Evolutionary conservation across 129 eudicot species (phyloP).

Genomic region (Centrapalus pauciflorus): DNA sequence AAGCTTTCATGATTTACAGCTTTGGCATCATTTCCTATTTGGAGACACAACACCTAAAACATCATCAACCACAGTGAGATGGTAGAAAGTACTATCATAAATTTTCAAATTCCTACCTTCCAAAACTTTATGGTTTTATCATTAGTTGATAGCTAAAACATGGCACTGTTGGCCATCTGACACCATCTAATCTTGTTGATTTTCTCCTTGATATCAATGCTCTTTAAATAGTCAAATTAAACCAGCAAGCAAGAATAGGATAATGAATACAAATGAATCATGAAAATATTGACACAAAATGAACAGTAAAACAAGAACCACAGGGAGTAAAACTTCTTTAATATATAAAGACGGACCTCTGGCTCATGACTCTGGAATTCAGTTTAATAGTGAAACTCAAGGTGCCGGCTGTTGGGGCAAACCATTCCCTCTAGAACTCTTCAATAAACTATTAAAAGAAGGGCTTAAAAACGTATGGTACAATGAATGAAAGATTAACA

Average conservation of each 20-base stretch:
- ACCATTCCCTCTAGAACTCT: constrained; percentile 74
- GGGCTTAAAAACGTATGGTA: not conserved
- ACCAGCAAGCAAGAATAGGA: constrained; percentile 18
- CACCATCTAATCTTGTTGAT: constrained; percentile 97
- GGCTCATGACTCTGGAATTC: constrained; percentile 99
- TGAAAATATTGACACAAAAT: not conserved
- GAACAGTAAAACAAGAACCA: not conserved
- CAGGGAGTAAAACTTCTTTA: not conserved
- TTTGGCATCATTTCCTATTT: not conserved
- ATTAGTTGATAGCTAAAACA: constrained; percentile 90
- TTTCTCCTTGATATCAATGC: constrained; percentile 96
- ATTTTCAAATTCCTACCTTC: constrained; percentile 51
- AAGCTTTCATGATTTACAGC: not conserved
- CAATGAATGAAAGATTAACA: too few relatives aligned
- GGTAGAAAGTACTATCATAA: constrained; percentile 1
- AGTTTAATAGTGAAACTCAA: constrained; percentile 88
- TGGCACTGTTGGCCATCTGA: constrained; percentile 69
- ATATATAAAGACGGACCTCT: constrained; percentile 47
- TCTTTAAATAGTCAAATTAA: constrained; percentile 96
- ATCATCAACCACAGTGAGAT: not conserved
- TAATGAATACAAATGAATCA: constrained; percentile 5
- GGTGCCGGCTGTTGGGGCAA: constrained; percentile 69
- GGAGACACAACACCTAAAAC: too few relatives aligned
- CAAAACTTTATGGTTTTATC: constrained; percentile 90
- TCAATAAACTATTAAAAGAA: constrained; percentile 27